Evolutionary conservation across 1,284 basidiomycete genomes (phyloP), one percentile per base, ranked within the genome.

Genomic region (Cryptococcus wingfieldii): DNA sequence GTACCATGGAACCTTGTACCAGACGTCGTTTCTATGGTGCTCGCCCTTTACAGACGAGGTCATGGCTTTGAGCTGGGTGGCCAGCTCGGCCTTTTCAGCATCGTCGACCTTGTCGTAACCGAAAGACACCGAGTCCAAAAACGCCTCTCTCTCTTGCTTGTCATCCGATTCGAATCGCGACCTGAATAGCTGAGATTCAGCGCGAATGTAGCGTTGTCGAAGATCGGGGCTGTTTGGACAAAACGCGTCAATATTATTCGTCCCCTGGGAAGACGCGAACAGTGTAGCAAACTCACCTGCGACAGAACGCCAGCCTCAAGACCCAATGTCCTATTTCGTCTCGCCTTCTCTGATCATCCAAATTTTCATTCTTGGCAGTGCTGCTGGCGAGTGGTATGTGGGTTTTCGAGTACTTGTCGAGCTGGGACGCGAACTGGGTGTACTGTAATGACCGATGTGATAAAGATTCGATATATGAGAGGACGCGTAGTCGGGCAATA

Each of bases 261-360:
- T 28, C 10, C 23, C 19, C 16, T 23, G 23, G 23, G 23, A 23
- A 23, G 23, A n/a, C 9, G n/a, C 10, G 19, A 18, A 27, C 42
- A 25, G 23, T 28, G 10, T 7, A 5, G 37, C 42, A 10, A n/a
- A 84, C 90, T 74, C 76, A 96, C 93, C 90, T 92, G 55, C 91
- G 85, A 77, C 93, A 96, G 76, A 99, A 98, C 2, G 96, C 94
- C 41, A 99, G 81, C 45, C 96, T 81, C 58, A 98, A 81, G 3
- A 98, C 91, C 78, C 93, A 98, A 79, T 99, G 96, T 18, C 92
- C 87, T 34, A 97, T 82, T 70, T 94, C 89, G 74, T 99, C 96
- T 64, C 83, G 86, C 71, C 82, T 82, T 59, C 96, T 81, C 73
- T 98, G 85, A 9, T 75, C 77, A 39, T 90, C 84, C 53, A 80